Evolutionary conservation across 176 grass and related monocot species (phyloP).

Genomic region (Canna indica): DNA sequence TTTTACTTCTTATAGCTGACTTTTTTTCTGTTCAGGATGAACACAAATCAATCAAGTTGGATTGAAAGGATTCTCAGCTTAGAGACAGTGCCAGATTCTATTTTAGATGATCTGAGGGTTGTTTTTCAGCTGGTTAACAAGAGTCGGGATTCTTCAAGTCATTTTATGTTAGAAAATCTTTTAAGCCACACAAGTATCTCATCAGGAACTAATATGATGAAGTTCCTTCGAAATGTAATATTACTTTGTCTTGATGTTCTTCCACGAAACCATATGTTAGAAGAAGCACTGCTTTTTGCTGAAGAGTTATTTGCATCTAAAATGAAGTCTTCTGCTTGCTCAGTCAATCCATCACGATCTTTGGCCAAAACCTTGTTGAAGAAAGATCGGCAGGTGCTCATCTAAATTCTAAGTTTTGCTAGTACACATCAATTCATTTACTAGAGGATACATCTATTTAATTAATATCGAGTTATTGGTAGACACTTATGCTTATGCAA

Average conservation of each 20-base stretch:
- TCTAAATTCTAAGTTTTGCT: neutral
- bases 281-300: conserved; percentile 72
- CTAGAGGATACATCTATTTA: neutral
- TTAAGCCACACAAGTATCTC: conserved; percentile 36
- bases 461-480: neutral
- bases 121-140: conserved; percentile 46
- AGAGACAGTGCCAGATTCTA: conserved; percentile 59
- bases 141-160: conserved; percentile 30
- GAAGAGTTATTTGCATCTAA: conserved; percentile 31
- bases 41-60: conserved; percentile 82
- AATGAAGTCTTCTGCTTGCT: conserved; percentile 30
- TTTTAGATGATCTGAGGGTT: conserved; percentile 61
- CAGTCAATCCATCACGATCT: conserved; percentile 45
- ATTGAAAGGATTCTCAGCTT: conserved; percentile 65
- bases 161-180: conserved; percentile 40
- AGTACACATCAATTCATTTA: neutral
- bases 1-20: conserved; percentile 3
- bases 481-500: neutral
- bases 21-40: conserved; percentile 45
- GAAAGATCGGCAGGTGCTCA: conserved; percentile 69
- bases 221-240: conserved; percentile 67
- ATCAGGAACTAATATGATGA: conserved; percentile 38
- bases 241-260: conserved; percentile 63
- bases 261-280: conserved; percentile 74
- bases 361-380: conserved; percentile 88